Evolutionary conservation across 768 basidiomycete species (phyloP).

Genomic region (Xanthoconium stramineum): DNA sequence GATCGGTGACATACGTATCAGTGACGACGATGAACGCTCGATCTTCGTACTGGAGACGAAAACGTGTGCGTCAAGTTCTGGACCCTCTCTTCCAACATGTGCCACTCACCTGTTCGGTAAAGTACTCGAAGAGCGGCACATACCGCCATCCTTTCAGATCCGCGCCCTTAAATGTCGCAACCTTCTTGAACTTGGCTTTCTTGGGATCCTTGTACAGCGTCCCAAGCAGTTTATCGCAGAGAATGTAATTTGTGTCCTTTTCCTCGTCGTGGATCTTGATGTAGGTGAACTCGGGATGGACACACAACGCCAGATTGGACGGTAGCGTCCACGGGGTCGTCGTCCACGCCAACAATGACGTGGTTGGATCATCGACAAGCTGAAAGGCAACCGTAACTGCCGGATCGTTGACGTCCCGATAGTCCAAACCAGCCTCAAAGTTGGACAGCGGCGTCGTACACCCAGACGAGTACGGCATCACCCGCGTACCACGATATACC

Average conservation of each 20-base stretch:
- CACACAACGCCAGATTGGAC: slow-evolving; percentile 91
- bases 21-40: slow-evolving; percentile 85
- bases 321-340: slow-evolving; percentile 99
- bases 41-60: slow-evolving; percentile 69
- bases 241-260: slow-evolving; percentile 82
- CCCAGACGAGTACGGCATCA: slow-evolving; percentile 98
- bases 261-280: slow-evolving; percentile 95
- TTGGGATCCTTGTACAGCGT: slow-evolving; percentile 96
- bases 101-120: slow-evolving; percentile 77
- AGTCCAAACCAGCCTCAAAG: slow-evolving; percentile 92
- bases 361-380: slow-evolving; percentile 88
- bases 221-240: slow-evolving; percentile 81
- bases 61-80: background rate
- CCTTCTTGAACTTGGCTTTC: slow-evolving; percentile 92
- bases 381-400: slow-evolving; percentile 93
- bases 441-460: slow-evolving; percentile 96
- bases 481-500: slow-evolving; percentile 90
- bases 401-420: slow-evolving; percentile 92
- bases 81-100: background rate
- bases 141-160: slow-evolving; percentile 98
- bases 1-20: slow-evolving; percentile 91
- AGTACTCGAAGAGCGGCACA: slow-evolving; percentile 93
- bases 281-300: slow-evolving; percentile 94
- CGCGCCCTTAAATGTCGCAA: slow-evolving; percentile 81
- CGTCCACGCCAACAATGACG: slow-evolving; percentile 94